Evolutionary conservation across 108 stramenopile genomes (phyloP).

Genomic region (Aurantiochytrium sp.): DNA sequence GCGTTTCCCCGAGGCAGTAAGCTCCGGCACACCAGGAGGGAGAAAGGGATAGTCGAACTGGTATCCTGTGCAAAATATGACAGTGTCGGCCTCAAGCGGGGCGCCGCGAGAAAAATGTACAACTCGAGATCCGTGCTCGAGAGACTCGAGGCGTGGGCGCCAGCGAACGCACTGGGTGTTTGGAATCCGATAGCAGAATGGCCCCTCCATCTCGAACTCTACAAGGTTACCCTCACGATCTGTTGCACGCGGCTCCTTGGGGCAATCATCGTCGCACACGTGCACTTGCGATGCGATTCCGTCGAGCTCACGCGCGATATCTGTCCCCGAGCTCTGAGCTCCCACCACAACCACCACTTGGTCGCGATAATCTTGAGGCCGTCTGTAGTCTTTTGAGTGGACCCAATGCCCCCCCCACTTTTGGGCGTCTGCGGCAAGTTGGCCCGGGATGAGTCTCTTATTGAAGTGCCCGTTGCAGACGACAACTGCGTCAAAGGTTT

Average conservation of each 20-base stretch:
- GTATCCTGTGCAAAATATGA: background rate
- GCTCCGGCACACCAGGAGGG: background rate
- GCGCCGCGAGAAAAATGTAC: background rate
- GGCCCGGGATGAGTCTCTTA: background rate
- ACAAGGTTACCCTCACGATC: background rate
- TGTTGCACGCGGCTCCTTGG: background rate
- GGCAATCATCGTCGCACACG: background rate
- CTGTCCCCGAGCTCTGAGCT: slow-evolving; percentile 14
- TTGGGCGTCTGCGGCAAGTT: background rate
- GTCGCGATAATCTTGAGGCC: background rate
- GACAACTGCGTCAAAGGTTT: background rate
- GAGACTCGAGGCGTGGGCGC: background rate
- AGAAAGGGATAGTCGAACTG: background rate
- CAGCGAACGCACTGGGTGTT: background rate
- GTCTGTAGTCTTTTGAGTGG: background rate
- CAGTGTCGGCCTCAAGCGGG: background rate
- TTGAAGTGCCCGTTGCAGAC: slow-evolving; percentile 9
- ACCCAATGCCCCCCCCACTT: background rate
- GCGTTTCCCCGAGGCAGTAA: background rate
- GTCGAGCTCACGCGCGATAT: background rate
- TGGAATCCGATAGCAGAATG: background rate
- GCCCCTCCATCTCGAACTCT: background rate
- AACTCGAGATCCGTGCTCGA: background rate
- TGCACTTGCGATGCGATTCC: background rate
- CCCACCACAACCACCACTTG: background rate